Percentiles rank a stretch among this genome's conserved stretches.
phyloP scores from a whole-genome alignment of 192 early-diverging fungal genomes.

The Coemansia sp. region DNA sequence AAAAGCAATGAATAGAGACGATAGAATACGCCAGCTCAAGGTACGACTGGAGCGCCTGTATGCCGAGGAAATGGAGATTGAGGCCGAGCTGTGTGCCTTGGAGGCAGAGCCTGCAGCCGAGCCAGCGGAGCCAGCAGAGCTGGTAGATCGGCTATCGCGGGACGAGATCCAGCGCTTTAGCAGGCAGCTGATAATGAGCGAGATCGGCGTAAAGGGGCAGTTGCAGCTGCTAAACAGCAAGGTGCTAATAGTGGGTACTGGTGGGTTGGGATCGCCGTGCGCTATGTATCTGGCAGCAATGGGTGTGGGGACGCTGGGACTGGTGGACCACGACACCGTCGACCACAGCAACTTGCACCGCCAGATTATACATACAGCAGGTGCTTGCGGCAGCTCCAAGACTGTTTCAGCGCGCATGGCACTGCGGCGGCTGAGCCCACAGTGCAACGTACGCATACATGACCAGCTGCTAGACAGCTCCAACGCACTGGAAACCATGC shows the following conservation, averaged over 20 bases:
- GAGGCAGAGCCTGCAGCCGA: constrained; percentile 4
- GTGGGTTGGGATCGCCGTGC: constrained; percentile 88
- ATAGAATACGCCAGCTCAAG: constrained; percentile 11
- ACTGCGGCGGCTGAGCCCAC: constrained; percentile 63
- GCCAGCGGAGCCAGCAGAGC: neutral
- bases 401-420: constrained; percentile 67
- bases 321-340: constrained; percentile 89
- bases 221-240: constrained; percentile 67
- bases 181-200: constrained; percentile 81
- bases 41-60: constrained; percentile 22
- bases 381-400: constrained; percentile 62
- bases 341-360: constrained; percentile 92
- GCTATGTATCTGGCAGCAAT: constrained; percentile 85
- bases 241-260: constrained; percentile 89
- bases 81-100: constrained; percentile 32
- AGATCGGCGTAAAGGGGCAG: constrained; percentile 73
- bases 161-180: constrained; percentile 79
- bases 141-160: constrained; percentile 49
- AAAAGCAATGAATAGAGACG: constrained; percentile 9
- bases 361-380: constrained; percentile 83
- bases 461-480: constrained; percentile 72
- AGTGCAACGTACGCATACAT: constrained; percentile 62
- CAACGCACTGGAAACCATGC: constrained; percentile 76
- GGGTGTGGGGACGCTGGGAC: constrained; percentile 84
- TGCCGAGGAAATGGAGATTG: constrained; percentile 38